These are phyloP conservation scores for Talaromyces albobiverticillius DNA, from an alignment of 2,329 filamentous ascomycete genomes.

Conservation along the genomic window DNA sequence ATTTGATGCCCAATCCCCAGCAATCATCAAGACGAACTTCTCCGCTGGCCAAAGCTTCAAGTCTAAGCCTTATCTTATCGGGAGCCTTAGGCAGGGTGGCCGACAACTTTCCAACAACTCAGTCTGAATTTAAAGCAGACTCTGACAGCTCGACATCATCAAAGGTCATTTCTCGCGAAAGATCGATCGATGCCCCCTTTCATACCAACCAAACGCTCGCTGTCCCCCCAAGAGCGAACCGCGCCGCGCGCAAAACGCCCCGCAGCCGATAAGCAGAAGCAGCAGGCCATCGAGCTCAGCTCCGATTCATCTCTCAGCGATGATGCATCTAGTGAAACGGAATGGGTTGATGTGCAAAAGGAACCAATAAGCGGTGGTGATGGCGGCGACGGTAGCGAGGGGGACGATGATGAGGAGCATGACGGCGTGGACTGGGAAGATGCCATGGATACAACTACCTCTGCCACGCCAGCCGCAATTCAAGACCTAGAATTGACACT, in stretches of 20 bases:
- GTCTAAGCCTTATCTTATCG: neutral
- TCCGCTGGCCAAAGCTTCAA: too few relatives aligned
- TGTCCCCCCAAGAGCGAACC: slow-evolving; percentile 28
- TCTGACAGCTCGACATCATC: neutral
- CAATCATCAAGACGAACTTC: too few relatives aligned
- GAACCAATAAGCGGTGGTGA: slow-evolving; percentile 27
- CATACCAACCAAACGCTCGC: slow-evolving; percentile 41
- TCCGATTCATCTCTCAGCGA: slow-evolving; percentile 38
- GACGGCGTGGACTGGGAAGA: slow-evolving; percentile 62
- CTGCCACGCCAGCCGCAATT: slow-evolving; percentile 18
- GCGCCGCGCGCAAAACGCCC: slow-evolving; percentile 35
- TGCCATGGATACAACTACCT: slow-evolving; percentile 42
- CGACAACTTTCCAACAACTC: neutral
- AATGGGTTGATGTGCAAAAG: slow-evolving; percentile 13
- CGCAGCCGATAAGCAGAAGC: slow-evolving; percentile 25
- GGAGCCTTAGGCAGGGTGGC: neutral
- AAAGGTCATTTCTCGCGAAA: neutral
- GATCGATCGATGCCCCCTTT: slow-evolving; percentile 42
- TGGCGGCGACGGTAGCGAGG: slow-evolving; percentile 31
- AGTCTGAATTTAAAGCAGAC: neutral
- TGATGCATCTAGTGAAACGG: slow-evolving; percentile 21
- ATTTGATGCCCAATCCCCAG: too few relatives aligned
- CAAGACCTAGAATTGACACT: slow-evolving; percentile 73
- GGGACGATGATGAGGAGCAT: slow-evolving; percentile 39
- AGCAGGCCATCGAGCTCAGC: slow-evolving; percentile 21